Conservation (phyloP, 768 basidiomycete genomes). For the Tylopilus vinaceipallidus region DNA sequence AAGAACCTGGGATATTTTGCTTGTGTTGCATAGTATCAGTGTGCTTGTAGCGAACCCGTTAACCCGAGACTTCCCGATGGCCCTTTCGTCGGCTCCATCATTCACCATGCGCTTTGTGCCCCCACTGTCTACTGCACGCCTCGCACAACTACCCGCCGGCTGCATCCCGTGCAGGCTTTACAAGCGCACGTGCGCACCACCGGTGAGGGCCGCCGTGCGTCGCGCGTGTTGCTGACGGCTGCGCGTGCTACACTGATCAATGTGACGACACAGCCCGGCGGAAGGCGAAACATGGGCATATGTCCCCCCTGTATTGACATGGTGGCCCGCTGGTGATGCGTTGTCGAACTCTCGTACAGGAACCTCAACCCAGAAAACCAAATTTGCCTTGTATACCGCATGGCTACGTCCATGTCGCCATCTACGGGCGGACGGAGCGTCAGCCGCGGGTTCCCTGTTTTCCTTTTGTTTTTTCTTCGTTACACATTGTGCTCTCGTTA, state of each 20-base stretch:
- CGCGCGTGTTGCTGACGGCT: conserved; percentile 1
- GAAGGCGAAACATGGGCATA: conserved; percentile 95
- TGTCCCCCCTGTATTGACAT: conserved; percentile 33
- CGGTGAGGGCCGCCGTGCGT: neutral
- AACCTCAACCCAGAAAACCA: conserved; percentile 32
- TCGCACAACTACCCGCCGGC: too few species aligned
- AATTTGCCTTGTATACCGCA: conserved; percentile 2
- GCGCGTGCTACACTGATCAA: conserved; percentile 72
- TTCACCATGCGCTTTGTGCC: too few species aligned
- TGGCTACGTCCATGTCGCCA: conserved; percentile 11
- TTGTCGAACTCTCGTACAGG: conserved; percentile 9
- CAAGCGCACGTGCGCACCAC: conserved; percentile 76
- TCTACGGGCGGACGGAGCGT: conserved; percentile 9
- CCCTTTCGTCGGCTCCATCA: too few species aligned
- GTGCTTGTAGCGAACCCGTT: too few species aligned
- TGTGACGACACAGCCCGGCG: conserved; percentile 85
- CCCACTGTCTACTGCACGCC: too few species aligned
- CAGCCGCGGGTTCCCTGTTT: neutral
- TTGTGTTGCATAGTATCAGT: too few species aligned
- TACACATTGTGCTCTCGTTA: conserved; percentile 11
- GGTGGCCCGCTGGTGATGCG: conserved; percentile 55
- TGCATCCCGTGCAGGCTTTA: conserved; percentile 85
- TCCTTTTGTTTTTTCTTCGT: conserved; percentile 7
- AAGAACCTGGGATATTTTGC: too few species aligned
- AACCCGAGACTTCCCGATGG: too few species aligned